A percentile compares a stretch with the other conserved stretches of the same genome.
Conservation (phyloP, 306 rosid species). For the Sophora flavescens region DNA sequence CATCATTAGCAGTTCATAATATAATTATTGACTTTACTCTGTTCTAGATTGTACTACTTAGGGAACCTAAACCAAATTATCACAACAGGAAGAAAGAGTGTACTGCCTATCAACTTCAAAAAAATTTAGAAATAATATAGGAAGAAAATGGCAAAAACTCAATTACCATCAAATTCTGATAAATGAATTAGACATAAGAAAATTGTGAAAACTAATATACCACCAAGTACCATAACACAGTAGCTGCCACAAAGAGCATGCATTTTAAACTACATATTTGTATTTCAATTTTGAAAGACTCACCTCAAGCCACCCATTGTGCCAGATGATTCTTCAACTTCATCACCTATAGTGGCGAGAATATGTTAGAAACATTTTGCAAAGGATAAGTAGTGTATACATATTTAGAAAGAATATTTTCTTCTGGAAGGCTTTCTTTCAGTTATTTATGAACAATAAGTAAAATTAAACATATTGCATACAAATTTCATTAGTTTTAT, state of each 20-base stretch:
- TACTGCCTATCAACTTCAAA: constrained; percentile 8
- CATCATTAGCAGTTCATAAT: constrained; percentile 13
- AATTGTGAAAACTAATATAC: background rate
- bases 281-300: background rate
- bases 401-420: constrained; percentile 4
- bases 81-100: background rate
- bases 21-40: background rate
- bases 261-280: constrained; percentile 22
- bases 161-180: background rate
- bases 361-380: constrained; percentile 36
- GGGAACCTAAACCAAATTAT: constrained; percentile 19
- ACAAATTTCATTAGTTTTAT: background rate
- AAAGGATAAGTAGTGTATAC: constrained; percentile 1
- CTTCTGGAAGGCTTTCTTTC: background rate
- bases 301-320: constrained; percentile 59
- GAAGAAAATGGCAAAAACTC: background rate
- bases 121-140: background rate
- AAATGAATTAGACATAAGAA: background rate
- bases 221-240: background rate
- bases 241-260: constrained; percentile 15
- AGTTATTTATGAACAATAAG: constrained; percentile 17
- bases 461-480: constrained; percentile 13
- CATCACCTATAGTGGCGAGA: constrained; percentile 57
- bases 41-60: constrained; percentile 23
- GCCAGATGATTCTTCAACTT: constrained; percentile 58